phyloP scores from a whole-genome alignment of 2,329 filamentous ascomycete genomes.

The Sphaerulina populicola region DNA sequence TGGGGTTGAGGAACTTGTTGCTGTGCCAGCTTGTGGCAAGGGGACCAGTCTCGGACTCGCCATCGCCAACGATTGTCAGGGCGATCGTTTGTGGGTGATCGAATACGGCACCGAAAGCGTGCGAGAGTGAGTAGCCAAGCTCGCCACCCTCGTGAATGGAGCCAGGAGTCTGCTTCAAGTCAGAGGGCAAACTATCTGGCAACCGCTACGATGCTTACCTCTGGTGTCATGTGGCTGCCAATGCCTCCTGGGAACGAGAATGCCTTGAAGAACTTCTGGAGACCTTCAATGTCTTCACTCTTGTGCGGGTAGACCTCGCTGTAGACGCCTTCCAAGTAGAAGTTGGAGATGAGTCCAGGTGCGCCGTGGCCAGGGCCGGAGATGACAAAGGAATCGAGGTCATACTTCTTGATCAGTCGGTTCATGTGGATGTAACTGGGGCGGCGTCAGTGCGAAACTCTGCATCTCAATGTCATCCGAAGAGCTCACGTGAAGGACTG shows the following conservation, averaged over 20 bases:
- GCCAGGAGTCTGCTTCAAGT: constrained; percentile 56
- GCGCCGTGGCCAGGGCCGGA: constrained; percentile 72
- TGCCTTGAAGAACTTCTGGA: constrained; percentile 71
- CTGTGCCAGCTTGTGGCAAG: constrained; percentile 74
- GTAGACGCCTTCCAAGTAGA: constrained; percentile 70
- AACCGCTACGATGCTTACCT: not conserved
- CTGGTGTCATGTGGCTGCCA: constrained; percentile 62
- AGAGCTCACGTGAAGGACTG: constrained; percentile 57
- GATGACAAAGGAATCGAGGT: constrained; percentile 60
- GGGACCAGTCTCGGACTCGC: constrained; percentile 72
- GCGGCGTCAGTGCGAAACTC: constrained; percentile 5
- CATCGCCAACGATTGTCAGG: constrained; percentile 70
- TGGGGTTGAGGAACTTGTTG: constrained; percentile 73
- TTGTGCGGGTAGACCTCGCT: constrained; percentile 69
- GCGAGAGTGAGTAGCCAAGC: constrained; percentile 71
- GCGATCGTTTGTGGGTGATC: constrained; percentile 68
- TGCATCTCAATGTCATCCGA: not conserved
- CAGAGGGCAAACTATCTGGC: not conserved
- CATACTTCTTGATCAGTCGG: constrained; percentile 70
- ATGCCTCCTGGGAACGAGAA: constrained; percentile 77
- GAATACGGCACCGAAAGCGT: constrained; percentile 69
- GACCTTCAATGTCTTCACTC: constrained; percentile 57
- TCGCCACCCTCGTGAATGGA: constrained; percentile 68
- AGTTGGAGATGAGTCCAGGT: constrained; percentile 65
- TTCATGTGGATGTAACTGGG: constrained; percentile 66